phyloP scores from a whole-genome alignment of 2,329 filamentous ascomycete species.

The Aspergillus hiratsukae region DNA sequence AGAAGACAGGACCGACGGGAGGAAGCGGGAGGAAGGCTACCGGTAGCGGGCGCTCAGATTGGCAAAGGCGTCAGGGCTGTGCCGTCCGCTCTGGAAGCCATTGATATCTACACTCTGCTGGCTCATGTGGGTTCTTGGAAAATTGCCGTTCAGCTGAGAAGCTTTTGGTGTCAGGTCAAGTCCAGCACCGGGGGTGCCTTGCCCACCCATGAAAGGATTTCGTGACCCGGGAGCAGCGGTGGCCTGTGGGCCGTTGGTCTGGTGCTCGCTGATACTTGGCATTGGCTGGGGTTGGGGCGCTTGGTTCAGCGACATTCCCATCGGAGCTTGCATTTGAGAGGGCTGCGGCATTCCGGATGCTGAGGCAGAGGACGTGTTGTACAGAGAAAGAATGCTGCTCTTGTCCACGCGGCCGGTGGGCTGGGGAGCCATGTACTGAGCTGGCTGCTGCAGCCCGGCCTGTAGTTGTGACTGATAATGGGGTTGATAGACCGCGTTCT shows the following conservation, averaged over 20 bases:
- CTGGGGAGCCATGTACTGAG: constrained; percentile 35
- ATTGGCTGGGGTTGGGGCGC: constrained; percentile 22
- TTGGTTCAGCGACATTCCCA: constrained; percentile 16
- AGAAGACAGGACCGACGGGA: not conserved
- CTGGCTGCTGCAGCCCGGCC: constrained; percentile 12
- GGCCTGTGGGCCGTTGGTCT: constrained; percentile 10
- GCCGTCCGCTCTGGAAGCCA: constrained; percentile 43
- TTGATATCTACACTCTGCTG: constrained; percentile 47
- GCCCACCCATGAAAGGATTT: constrained; percentile 21
- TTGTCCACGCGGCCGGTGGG: constrained; percentile 44
- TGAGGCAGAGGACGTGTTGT: constrained; percentile 39
- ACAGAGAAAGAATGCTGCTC: constrained; percentile 44
- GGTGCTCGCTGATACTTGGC: constrained; percentile 4
- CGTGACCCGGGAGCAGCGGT: constrained; percentile 19
- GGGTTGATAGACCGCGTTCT: constrained; percentile 21
- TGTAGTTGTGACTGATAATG: constrained; percentile 19
- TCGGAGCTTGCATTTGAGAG: constrained; percentile 19
- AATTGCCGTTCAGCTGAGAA: constrained; percentile 13
- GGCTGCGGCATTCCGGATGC: constrained; percentile 32
- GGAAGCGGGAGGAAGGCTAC: constrained; percentile 16
- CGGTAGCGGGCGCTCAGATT: constrained; percentile 45
- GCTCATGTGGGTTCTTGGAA: constrained; percentile 39
- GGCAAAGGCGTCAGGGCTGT: constrained; percentile 50
- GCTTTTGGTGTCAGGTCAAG: constrained; percentile 14
- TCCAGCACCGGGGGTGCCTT: not conserved